Percentiles rank a stretch among this genome's conserved stretches.
Evolutionary conservation across 1,284 basidiomycete genomes (phyloP).

Genomic region (Ceratobasidium theobromae): DNA sequence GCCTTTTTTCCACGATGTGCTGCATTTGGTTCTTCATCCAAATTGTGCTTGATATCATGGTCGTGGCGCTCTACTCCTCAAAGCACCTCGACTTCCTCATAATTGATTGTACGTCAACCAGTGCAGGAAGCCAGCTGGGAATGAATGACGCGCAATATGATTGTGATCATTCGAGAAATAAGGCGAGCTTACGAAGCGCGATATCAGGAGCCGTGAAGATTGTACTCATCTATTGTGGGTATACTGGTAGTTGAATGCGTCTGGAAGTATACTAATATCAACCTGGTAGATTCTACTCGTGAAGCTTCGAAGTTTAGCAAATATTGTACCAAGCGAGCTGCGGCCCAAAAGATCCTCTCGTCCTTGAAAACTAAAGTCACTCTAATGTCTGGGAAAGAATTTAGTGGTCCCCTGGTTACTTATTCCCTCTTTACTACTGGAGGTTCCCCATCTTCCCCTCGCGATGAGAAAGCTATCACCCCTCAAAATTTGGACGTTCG

Average conservation of each 20-base stretch:
- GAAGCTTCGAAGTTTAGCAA: background rate
- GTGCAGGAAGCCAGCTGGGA: background rate
- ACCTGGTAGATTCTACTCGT: background rate
- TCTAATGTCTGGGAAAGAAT: conserved; percentile 41
- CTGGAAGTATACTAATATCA: background rate
- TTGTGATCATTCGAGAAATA: background rate
- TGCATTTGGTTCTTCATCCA: conserved; percentile 6
- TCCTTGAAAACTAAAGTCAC: conserved; percentile 49
- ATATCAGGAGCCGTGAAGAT: background rate
- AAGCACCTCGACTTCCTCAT: conserved; percentile 7
- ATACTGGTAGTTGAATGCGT: background rate
- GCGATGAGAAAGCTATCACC: background rate
- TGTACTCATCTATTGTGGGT: conserved; percentile 6
- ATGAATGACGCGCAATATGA: background rate
- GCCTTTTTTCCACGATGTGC: background rate
- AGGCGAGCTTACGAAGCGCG: background rate
- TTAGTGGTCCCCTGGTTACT: no score
- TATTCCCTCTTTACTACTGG: no score
- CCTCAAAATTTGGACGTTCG: background rate
- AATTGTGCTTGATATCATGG: conserved; percentile 1
- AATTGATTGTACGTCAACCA: background rate
- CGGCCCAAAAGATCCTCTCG: conserved; percentile 38
- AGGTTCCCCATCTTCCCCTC: no score
- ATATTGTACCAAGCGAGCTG: background rate
- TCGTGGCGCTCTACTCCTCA: conserved; percentile 10